phyloP scores from a whole-genome alignment of 495 filamentous ascomycete species.

The Geopyxis carbonaria region DNA sequence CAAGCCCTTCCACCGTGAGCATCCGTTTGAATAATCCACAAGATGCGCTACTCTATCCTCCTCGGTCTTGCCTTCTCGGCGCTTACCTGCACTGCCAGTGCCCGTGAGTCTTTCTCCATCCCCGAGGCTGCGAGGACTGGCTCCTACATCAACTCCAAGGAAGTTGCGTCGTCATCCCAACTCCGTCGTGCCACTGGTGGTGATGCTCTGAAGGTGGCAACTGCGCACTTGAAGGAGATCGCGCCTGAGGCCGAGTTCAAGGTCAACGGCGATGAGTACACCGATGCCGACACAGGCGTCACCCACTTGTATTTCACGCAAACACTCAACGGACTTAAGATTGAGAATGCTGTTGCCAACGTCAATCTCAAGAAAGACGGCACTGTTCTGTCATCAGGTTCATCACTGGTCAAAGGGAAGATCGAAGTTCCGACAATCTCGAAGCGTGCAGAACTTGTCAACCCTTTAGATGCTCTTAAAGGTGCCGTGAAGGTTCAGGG shows the following conservation, averaged over 20 bases:
- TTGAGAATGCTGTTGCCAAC: constrained; percentile 40
- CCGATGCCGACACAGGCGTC: constrained; percentile 32
- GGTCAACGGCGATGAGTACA: constrained; percentile 30
- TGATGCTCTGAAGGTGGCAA: constrained; percentile 12
- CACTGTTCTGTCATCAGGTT: constrained; percentile 16
- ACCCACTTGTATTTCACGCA: constrained; percentile 39
- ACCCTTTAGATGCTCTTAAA: constrained; percentile 18
- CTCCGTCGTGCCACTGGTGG: not conserved
- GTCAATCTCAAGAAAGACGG: constrained; percentile 31
- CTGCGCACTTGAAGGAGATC: constrained; percentile 17
- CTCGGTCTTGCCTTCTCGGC: not conserved
- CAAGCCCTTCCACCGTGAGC: too few species aligned
- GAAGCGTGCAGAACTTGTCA: constrained; percentile 6
- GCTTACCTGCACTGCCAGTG: not conserved
- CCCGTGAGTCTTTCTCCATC: not conserved
- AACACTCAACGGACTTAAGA: constrained; percentile 35
- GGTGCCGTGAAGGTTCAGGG: constrained; percentile 10
- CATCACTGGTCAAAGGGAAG: constrained; percentile 12
- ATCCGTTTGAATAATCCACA: too few species aligned
- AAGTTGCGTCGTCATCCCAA: not conserved
- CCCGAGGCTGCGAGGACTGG: not conserved
- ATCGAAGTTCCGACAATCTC: constrained; percentile 5
- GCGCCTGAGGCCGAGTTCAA: constrained; percentile 25
- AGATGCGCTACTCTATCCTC: constrained; percentile 3
- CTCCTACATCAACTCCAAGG: not conserved